Percentiles rank a stretch among this genome's conserved stretches.
Evolutionary conservation across 2,329 filamentous ascomycete genomes (phyloP).

Genomic region (Aspergillus sp.): DNA sequence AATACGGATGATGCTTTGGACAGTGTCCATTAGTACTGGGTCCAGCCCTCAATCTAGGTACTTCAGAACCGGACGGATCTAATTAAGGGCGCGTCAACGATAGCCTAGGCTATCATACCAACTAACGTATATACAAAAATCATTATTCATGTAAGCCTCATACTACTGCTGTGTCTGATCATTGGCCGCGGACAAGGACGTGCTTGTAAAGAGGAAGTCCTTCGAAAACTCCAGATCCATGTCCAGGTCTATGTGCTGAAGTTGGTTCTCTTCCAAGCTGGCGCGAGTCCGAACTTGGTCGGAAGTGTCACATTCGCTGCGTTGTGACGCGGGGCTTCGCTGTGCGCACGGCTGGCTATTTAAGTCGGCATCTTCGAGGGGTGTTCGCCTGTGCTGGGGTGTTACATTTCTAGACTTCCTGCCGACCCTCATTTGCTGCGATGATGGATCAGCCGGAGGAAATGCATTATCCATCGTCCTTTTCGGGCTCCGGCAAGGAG

Average conservation of each 20-base stretch:
- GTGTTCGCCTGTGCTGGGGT: constrained; percentile 21
- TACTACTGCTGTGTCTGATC: constrained; percentile 9
- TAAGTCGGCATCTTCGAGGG: constrained; percentile 26
- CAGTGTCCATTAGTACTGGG: background rate
- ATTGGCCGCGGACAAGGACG: constrained; percentile 29
- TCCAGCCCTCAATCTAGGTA: background rate
- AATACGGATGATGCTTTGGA: too few relatives aligned
- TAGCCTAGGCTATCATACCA: background rate
- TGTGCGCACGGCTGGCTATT: constrained; percentile 32
- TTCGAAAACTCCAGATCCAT: constrained; percentile 40
- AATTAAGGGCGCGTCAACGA: background rate
- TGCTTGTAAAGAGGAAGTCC: constrained; percentile 39
- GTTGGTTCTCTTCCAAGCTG: constrained; percentile 22
- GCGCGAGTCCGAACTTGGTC: constrained; percentile 12
- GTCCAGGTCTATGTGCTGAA: constrained; percentile 34
- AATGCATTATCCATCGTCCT: constrained; percentile 27
- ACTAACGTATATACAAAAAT: background rate
- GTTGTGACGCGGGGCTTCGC: constrained; percentile 13
- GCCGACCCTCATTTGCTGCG: constrained; percentile 2
- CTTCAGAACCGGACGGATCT: background rate
- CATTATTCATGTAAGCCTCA: background rate
- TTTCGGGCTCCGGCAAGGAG: constrained; percentile 30
- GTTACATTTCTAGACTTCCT: constrained; percentile 13
- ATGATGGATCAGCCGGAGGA: constrained; percentile 17
- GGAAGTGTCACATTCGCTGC: constrained; percentile 12